Percentiles rank a stretch among this genome's conserved stretches.
Conservation (phyloP, 192 early-diverging fungal species). For the Helicostylum pulchrum region DNA sequence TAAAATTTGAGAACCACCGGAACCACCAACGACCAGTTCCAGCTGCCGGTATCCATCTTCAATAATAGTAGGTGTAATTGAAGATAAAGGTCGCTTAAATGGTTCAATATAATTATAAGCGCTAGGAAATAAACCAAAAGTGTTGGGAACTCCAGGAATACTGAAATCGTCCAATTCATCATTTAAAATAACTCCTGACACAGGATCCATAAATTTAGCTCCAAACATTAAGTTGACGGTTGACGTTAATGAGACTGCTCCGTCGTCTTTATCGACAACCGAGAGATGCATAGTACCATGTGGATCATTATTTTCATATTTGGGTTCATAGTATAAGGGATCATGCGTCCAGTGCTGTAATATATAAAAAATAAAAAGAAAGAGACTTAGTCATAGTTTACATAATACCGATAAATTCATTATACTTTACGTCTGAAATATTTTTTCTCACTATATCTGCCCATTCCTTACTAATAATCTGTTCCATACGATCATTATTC, state of each 20-base stretch:
- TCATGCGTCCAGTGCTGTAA: conserved; percentile 54
- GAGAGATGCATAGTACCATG: conserved; percentile 95
- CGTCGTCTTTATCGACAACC: conserved; percentile 64
- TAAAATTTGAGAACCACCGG: conserved; percentile 83
- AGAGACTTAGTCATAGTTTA: neutral
- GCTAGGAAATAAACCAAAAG: conserved; percentile 79
- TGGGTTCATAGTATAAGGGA: conserved; percentile 74
- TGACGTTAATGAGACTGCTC: conserved; percentile 82
- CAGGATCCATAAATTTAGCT: conserved; percentile 78
- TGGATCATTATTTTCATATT: conserved; percentile 70
- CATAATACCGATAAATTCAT: neutral
- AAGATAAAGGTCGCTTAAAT: conserved; percentile 80
- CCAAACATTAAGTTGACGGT: conserved; percentile 93
- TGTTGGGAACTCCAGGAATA: conserved; percentile 64
- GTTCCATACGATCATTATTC: conserved; percentile 51
- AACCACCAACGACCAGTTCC: conserved; percentile 78
- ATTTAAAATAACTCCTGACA: conserved; percentile 88
- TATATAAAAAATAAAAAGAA: neutral
- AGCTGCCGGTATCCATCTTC: conserved; percentile 58
- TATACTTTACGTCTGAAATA: conserved; percentile 59
- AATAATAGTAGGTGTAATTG: conserved; percentile 61
- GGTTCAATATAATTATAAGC: conserved; percentile 82
- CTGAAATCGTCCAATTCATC: conserved; percentile 97
- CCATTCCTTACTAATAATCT: conserved; percentile 69
- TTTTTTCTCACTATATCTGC: conserved; percentile 63